Evolutionary conservation across 2,329 filamentous ascomycete species (phyloP), one percentile per base, ranked within the genome.

Genomic region (Hawksworthiomyces lignivorus): DNA sequence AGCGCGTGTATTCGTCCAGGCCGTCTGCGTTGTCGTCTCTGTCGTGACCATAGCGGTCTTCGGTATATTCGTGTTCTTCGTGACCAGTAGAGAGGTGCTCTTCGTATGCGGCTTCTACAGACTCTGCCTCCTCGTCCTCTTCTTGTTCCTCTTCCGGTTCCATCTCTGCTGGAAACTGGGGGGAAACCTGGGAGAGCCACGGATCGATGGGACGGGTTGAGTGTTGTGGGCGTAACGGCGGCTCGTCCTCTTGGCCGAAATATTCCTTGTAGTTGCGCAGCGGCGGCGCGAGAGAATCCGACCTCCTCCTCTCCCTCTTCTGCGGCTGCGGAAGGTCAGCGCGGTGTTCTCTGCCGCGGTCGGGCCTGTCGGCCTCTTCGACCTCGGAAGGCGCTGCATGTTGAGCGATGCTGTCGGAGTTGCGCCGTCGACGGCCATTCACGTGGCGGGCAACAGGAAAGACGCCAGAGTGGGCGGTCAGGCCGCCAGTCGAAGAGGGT

Each of bases 341-440:
- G n/a, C n/a, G 27, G 22, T 32, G 27, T 4, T 40, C 37, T 11
- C 36, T 35, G 20, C 44, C 39, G 12, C 36, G 44, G 22, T 37
- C 18, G 24, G 21, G 21, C 26, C 28, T 35, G 28, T 30, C 17
- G n/a, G 20, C 17, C n/a, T 21, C 44, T 24, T 30, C 17, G n/a
- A 17, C 17, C n/a, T 21, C 44, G 5, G 28, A 24, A 7, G 37
- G 20, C 5, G 30, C 40, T 7, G 32, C 36, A 18, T 32, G 19
- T 7, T 48, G 41, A 10, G 48, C 50, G 24, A 47, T 42, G 27
- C 47, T 52, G 24, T 54, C 52, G 3, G 53, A 55, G 14, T 54
- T 52, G 22, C 53, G 52, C 28, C 53, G 48, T 24, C 52, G 50
- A 18, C 42, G 48, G 18, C 48, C 44, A 34, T 47, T 45, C 26